These are phyloP conservation scores for Cicer chorassanicum DNA, from an alignment of 306 rosid genomes.

Conservation along the genomic window DNA sequence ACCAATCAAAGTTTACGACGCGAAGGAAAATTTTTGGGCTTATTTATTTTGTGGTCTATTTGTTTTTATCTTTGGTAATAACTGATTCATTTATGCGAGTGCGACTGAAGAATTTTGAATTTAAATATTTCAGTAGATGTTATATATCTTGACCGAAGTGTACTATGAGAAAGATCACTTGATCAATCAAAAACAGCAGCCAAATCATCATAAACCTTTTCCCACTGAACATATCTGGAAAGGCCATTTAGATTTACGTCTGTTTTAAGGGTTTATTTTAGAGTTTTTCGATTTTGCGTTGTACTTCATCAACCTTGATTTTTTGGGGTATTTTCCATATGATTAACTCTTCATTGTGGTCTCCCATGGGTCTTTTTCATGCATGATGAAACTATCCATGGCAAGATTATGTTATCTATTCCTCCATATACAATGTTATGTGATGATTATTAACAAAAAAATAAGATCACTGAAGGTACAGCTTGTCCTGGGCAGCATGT, in stretches of 20 bases:
- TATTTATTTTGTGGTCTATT: background rate
- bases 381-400: background rate
- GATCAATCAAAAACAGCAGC: background rate
- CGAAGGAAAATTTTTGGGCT: background rate
- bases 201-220: background rate
- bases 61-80: conserved; percentile 4
- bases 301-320: background rate
- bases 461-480: background rate
- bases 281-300: background rate
- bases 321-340: background rate
- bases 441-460: background rate
- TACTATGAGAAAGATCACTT: background rate
- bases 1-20: background rate
- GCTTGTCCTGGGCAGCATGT: background rate
- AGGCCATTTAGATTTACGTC: background rate
- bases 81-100: background rate
- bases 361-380: background rate
- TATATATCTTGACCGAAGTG: background rate
- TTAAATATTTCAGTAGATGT: background rate
- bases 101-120: background rate
- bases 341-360: background rate
- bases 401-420: conserved; percentile 3
- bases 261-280: background rate
- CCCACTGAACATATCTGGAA: background rate
- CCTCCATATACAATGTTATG: conserved; percentile 5